These are phyloP conservation scores for Stylonectria norvegica DNA, from an alignment of 2,329 filamentous ascomycete genomes.

Conservation along the genomic window DNA sequence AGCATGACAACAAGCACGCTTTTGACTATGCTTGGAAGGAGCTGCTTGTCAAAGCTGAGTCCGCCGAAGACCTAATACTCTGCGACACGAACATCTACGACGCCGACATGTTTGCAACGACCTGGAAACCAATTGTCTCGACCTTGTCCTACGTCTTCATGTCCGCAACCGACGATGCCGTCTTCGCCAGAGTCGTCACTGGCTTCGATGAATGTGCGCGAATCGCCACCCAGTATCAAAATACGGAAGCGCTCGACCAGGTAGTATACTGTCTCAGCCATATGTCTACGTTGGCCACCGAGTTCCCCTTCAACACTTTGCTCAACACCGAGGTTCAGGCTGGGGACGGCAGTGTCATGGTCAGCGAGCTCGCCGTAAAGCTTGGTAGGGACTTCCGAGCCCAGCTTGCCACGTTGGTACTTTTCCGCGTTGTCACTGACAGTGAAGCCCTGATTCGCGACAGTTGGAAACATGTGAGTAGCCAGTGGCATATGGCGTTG, in stretches of 20 bases:
- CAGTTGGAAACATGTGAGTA: conserved; percentile 74
- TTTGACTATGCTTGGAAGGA: conserved; percentile 99
- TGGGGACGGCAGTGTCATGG: conserved; percentile 92
- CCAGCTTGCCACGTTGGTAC: conserved; percentile 88
- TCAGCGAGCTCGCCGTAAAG: conserved; percentile 94
- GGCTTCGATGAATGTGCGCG: conserved; percentile 96
- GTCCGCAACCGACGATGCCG: conserved; percentile 93
- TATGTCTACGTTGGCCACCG: conserved; percentile 82
- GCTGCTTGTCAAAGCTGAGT: conserved; percentile 77
- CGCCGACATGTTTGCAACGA: conserved; percentile 94
- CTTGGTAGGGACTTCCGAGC: conserved; percentile 92
- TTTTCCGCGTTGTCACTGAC: conserved; percentile 86
- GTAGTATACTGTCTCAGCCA: conserved; percentile 87
- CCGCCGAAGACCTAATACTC: conserved; percentile 67
- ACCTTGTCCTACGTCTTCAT: conserved; percentile 98
- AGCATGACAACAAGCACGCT: conserved; percentile 93
- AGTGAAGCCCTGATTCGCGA: conserved; percentile 74
- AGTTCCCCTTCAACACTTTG: conserved; percentile 72
- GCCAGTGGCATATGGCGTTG: too few species aligned
- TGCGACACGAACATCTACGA: conserved; percentile 95
- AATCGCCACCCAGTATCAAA: conserved; percentile 79
- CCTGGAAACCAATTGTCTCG: conserved; percentile 91
- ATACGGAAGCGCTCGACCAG: conserved; percentile 85
- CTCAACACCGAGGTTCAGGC: conserved; percentile 96
- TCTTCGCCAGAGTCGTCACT: conserved; percentile 88